Evolutionary conservation across 495 filamentous ascomycete species (phyloP).

Genomic region (Alectoria sarmentosa): DNA sequence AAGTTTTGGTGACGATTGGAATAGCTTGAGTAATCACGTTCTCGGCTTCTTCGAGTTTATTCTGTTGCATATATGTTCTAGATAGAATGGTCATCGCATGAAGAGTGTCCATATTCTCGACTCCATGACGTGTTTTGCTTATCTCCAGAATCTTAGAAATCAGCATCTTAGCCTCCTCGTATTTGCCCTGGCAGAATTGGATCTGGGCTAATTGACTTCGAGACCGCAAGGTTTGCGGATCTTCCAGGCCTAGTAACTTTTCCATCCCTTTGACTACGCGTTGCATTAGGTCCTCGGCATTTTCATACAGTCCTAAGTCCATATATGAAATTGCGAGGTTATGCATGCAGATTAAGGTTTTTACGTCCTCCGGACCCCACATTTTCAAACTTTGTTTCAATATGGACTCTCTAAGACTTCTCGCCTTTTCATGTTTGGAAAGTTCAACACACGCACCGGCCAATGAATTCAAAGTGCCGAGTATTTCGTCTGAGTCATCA

Average conservation of each 20-base stretch:
- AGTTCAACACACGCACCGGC: neutral
- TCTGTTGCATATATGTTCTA: neutral
- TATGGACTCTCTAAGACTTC: neutral
- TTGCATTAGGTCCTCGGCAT: neutral
- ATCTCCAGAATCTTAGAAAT: neutral
- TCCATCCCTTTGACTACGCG: neutral
- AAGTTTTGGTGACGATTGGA: neutral
- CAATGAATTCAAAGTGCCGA: neutral
- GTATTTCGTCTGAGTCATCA: neutral
- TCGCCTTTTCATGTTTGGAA: neutral
- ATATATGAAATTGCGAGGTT: neutral
- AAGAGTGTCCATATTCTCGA: neutral
- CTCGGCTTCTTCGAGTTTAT: constrained; percentile 5
- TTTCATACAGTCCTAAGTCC: neutral
- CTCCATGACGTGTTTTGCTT: neutral
- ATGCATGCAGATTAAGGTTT: neutral
- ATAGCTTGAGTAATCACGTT: neutral
- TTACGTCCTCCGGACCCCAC: neutral
- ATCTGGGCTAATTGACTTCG: neutral
- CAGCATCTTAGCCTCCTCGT: neutral
- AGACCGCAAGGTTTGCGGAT: neutral
- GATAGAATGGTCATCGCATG: neutral
- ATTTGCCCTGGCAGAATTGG: neutral
- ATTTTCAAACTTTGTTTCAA: neutral
- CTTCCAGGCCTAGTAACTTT: neutral